Conservation (phyloP, 2,329 filamentous ascomycete species). For the Zymoseptoria tritici region DNA sequence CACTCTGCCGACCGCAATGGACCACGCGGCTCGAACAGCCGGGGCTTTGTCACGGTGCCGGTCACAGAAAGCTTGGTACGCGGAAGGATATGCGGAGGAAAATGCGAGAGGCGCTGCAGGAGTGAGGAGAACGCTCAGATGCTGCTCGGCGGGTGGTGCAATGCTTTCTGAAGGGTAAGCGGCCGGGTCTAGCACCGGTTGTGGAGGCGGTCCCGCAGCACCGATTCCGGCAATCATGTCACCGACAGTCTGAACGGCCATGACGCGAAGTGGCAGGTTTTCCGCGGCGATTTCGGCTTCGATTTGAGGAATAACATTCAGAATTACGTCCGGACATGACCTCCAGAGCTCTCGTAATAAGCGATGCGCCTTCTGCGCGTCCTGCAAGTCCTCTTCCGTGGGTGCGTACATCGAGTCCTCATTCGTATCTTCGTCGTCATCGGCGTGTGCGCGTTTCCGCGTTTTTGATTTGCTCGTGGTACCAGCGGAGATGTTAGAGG, state of each 20-base stretch:
- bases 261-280: slow-evolving; percentile 72
- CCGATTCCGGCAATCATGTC: slow-evolving; percentile 93
- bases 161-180: slow-evolving; percentile 70
- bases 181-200: slow-evolving; percentile 66
- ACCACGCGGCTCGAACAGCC: slow-evolving; percentile 78
- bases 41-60: slow-evolving; percentile 81
- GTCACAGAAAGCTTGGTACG: slow-evolving; percentile 78
- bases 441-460: slow-evolving; percentile 32
- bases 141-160: slow-evolving; percentile 36
- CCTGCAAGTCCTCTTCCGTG: slow-evolving; percentile 76
- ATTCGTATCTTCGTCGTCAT: slow-evolving; percentile 38
- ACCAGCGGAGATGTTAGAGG: slow-evolving; percentile 19
- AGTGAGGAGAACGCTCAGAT: slow-evolving; percentile 59
- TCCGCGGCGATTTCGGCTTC: slow-evolving; percentile 89
- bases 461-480: slow-evolving; percentile 45
- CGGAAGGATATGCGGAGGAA: slow-evolving; percentile 66
- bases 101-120: slow-evolving; percentile 87
- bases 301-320: slow-evolving; percentile 88
- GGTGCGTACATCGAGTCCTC: slow-evolving; percentile 39
- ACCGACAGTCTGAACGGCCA: slow-evolving; percentile 89
- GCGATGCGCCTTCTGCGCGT: slow-evolving; percentile 81
- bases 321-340: slow-evolving; percentile 76
- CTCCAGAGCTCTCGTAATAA: slow-evolving; percentile 90
- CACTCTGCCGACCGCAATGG: slow-evolving; percentile 74
- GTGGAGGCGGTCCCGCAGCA: slow-evolving; percentile 73